Evolutionary conservation across 805 yeast genomes (phyloP).

Genomic region (Saccharomyces paradoxus): DNA sequence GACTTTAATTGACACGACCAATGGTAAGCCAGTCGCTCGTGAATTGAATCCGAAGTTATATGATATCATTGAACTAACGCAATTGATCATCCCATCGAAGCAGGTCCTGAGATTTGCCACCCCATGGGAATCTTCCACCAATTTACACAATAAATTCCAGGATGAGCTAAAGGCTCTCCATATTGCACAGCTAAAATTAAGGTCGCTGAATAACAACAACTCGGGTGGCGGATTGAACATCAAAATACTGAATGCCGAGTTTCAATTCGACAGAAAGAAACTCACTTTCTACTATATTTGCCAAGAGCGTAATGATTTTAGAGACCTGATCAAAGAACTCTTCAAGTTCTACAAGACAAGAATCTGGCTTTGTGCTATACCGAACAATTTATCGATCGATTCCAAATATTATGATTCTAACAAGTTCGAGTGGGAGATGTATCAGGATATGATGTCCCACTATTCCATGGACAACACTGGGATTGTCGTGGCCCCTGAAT

Average conservation of each 20-base stretch:
- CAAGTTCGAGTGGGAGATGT: conserved; percentile 23
- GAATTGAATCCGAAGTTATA: conserved; percentile 27
- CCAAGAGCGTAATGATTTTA: conserved; percentile 61
- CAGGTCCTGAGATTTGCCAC: conserved; percentile 73
- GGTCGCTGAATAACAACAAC: conserved; percentile 25
- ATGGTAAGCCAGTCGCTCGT: conserved; percentile 16
- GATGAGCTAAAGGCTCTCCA: conserved; percentile 68
- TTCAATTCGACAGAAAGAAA: conserved; percentile 74
- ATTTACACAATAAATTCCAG: conserved; percentile 54
- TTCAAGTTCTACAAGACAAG: conserved; percentile 72
- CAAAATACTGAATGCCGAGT: conserved; percentile 66
- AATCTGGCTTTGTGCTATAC: conserved; percentile 77
- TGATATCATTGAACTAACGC: conserved; percentile 39
- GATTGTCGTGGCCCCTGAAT: conserved; percentile 21
- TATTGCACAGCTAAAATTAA: conserved; percentile 51
- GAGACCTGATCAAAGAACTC: conserved; percentile 64
- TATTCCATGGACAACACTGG: conserved; percentile 15
- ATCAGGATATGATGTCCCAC: conserved; percentile 28
- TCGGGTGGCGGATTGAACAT: conserved; percentile 32
- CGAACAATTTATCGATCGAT: conserved; percentile 28
- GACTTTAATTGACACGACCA: conserved; percentile 21
- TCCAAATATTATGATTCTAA: conserved; percentile 18
- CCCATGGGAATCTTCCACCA: conserved; percentile 52
- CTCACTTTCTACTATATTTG: conserved; percentile 64
- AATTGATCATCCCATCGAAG: conserved; percentile 64